Conservation (phyloP, 2,329 filamentous ascomycete genomes). For the Fusarium chlamydosporum region DNA sequence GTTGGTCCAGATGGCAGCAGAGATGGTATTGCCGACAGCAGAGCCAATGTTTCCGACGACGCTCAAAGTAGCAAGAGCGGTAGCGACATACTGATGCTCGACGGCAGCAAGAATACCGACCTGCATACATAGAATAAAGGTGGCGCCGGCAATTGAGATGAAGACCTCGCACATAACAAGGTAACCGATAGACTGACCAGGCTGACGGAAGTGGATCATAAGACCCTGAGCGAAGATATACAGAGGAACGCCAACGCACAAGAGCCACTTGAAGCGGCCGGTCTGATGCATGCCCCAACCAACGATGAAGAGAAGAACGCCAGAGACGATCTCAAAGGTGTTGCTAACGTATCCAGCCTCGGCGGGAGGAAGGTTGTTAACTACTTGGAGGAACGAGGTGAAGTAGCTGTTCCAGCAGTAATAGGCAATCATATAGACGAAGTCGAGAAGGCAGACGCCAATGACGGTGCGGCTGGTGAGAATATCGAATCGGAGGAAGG, state of each 20-base stretch:
- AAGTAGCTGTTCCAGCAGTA: slow-evolving; percentile 64
- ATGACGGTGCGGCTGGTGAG: slow-evolving; percentile 65
- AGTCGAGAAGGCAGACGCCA: slow-evolving; percentile 61
- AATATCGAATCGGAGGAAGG: slow-evolving; percentile 68
- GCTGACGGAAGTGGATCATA: slow-evolving; percentile 46
- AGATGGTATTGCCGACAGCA: slow-evolving; percentile 51
- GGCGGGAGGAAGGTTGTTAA: slow-evolving; percentile 63
- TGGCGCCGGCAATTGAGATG: slow-evolving; percentile 65
- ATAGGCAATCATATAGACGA: slow-evolving; percentile 60
- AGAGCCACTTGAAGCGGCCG: slow-evolving; percentile 67
- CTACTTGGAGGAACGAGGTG: slow-evolving; percentile 66
- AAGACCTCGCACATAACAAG: slow-evolving; percentile 67
- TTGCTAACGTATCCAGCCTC: slow-evolving; percentile 64
- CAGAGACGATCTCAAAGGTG: slow-evolving; percentile 64
- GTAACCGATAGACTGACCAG: slow-evolving; percentile 53
- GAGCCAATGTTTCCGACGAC: slow-evolving; percentile 50
- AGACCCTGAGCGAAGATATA: slow-evolving; percentile 67
- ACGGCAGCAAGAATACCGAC: slow-evolving; percentile 52
- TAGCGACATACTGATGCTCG: slow-evolving; percentile 54
- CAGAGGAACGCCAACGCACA: slow-evolving; percentile 64
- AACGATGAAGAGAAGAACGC: slow-evolving; percentile 62
- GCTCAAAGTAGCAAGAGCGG: slow-evolving; percentile 50
- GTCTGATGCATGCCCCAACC: slow-evolving; percentile 63
- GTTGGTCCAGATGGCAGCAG: slow-evolving; percentile 54
- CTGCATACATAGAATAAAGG: slow-evolving; percentile 60